Percentiles rank a stretch among this genome's conserved stretches.
phyloP scores from a whole-genome alignment of 495 filamentous ascomycete species.

The Niebla homalea region DNA sequence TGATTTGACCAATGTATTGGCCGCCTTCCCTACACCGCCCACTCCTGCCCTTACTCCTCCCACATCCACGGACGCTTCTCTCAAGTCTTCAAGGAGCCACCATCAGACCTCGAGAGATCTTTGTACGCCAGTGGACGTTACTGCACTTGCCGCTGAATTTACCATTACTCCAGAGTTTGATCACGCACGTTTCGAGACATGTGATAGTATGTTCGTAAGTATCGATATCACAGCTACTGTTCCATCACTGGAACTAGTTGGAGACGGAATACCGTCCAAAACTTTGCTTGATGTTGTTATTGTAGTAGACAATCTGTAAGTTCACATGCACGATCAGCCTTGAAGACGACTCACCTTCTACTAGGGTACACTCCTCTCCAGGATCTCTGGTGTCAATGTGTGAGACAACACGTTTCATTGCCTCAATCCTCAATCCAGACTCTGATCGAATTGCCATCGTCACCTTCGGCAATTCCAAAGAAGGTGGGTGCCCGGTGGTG shows the following conservation, averaged over 20 bases:
- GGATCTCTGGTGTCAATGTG: constrained; percentile 15
- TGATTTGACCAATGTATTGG: constrained; percentile 6
- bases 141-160: constrained; percentile 10
- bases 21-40: constrained; percentile 13
- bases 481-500: constrained; percentile 4
- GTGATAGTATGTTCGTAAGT: constrained; percentile 11
- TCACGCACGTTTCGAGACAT: constrained; percentile 1
- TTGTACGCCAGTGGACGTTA: constrained; percentile 4
- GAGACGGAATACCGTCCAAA: background rate
- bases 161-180: constrained; percentile 11
- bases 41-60: background rate
- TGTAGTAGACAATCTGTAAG: constrained; percentile 17
- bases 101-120: background rate
- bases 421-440: constrained; percentile 9
- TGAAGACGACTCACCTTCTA: background rate
- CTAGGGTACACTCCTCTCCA: constrained; percentile 15
- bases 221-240: constrained; percentile 11
- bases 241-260: background rate
- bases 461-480: constrained; percentile 3
- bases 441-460: constrained; percentile 15
- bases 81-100: background rate
- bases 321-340: background rate
- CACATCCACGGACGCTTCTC: constrained; percentile 1
- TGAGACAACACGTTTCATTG: constrained; percentile 14
- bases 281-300: constrained; percentile 13